Percentiles rank a stretch among this genome's conserved stretches.
Evolutionary conservation across 2,329 filamentous ascomycete species (phyloP).

Genomic region (Diplodia scrobiculata): DNA sequence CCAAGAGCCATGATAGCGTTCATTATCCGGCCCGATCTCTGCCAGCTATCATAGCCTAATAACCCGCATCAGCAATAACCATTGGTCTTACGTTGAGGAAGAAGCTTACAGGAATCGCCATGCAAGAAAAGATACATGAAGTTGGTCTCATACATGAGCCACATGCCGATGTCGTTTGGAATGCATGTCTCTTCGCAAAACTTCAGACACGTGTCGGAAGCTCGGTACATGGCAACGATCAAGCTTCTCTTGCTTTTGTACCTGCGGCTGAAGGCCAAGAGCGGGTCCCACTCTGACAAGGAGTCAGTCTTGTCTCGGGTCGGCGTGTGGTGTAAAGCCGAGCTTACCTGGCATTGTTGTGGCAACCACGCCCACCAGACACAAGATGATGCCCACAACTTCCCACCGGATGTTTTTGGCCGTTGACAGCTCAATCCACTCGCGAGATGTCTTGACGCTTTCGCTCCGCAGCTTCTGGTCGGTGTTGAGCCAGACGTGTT

Average conservation of each 20-base stretch:
- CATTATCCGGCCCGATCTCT: slow-evolving; percentile 39
- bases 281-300: slow-evolving; percentile 38
- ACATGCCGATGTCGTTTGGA: slow-evolving; percentile 42
- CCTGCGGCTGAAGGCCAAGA: slow-evolving; percentile 16
- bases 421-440: slow-evolving; percentile 46
- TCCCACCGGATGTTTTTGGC: slow-evolving; percentile 50
- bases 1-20: slow-evolving; percentile 44
- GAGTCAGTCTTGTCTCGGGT: background rate
- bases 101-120: slow-evolving; percentile 38
- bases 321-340: background rate
- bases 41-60: slow-evolving; percentile 39
- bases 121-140: slow-evolving; percentile 37
- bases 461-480: slow-evolving; percentile 42
- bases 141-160: slow-evolving; percentile 41
- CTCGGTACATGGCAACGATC: slow-evolving; percentile 33
- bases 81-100: background rate
- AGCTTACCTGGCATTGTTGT: slow-evolving; percentile 37
- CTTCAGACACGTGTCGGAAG: slow-evolving; percentile 38
- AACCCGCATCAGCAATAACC: background rate
- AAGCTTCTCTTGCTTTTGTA: slow-evolving; percentile 20
- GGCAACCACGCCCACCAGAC: slow-evolving; percentile 42
- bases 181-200: slow-evolving; percentile 41
- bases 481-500: slow-evolving; percentile 49
- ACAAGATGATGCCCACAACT: slow-evolving; percentile 47
- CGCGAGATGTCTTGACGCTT: slow-evolving; percentile 43